phyloP scores from a whole-genome alignment of 2,329 filamentous ascomycete species.

The Hirsutella minnesotensis region DNA sequence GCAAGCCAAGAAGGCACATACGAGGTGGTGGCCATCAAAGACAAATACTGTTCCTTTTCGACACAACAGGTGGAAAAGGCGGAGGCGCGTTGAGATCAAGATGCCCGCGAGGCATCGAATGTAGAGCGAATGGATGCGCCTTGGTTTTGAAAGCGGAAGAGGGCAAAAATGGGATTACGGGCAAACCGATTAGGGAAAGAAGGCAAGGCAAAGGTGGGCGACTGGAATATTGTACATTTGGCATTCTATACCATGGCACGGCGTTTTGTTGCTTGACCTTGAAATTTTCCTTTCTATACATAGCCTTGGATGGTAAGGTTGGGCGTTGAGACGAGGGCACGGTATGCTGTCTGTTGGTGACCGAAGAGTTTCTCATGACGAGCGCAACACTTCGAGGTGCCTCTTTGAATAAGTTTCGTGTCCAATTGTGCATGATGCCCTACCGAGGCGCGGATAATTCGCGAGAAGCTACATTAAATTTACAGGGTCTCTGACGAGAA shows the following conservation, averaged over 20 bases:
- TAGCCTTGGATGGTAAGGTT: not conserved
- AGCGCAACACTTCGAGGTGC: no score
- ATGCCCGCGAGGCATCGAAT: no score
- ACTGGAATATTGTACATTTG: conserved; percentile 12
- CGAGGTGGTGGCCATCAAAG: conserved; percentile 92
- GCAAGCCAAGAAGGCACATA: conserved; percentile 94
- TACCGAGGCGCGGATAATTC: no score
- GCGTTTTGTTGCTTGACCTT: conserved; percentile 9
- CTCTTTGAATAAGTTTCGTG: no score
- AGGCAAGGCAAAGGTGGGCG: not conserved
- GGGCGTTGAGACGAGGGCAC: no score
- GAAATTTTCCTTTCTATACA: not conserved
- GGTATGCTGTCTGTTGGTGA: no score
- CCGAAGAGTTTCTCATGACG: no score
- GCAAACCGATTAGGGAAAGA: conserved; percentile 1
- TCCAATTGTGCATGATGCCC: not conserved
- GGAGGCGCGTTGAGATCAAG: conserved; percentile 18
- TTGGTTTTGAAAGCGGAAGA: no score
- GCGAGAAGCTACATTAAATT: no score
- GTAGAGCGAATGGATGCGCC: no score
- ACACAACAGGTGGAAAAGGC: conserved; percentile 49
- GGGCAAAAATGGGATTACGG: conserved; percentile 25
- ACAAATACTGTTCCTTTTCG: conserved; percentile 81
- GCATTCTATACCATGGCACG: conserved; percentile 28
- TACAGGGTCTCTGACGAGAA: no score